Conservation (phyloP, 2,329 filamentous ascomycete species). For the Microdochium bolleyi region DNA sequence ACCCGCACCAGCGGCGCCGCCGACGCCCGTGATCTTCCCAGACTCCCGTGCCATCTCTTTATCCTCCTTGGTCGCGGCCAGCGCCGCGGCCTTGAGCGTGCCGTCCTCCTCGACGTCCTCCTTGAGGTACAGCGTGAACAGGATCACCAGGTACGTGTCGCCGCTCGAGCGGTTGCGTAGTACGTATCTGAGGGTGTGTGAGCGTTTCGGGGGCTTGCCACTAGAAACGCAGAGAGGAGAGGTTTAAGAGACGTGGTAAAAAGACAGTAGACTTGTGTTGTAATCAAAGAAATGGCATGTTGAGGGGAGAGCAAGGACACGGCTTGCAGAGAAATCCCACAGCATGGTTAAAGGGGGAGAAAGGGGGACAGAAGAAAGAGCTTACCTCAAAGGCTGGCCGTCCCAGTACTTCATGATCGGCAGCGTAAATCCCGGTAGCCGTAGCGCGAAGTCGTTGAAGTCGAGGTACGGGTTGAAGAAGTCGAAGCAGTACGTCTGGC, state of each 20-base stretch:
- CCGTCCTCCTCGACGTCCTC: slow-evolving; percentile 56
- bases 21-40: slow-evolving; percentile 11
- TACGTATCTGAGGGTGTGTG: slow-evolving; percentile 84
- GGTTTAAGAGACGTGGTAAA: slow-evolving; percentile 13
- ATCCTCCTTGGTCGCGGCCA: slow-evolving; percentile 22
- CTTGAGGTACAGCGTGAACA: slow-evolving; percentile 69
- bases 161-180: slow-evolving; percentile 72
- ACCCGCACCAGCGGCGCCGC: slow-evolving; percentile 5
- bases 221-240: background rate
- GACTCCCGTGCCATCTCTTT: slow-evolving; percentile 13
- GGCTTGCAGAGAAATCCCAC: no score
- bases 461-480: slow-evolving; percentile 94
- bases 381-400: slow-evolving; percentile 46
- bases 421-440: slow-evolving; percentile 64
- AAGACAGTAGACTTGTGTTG: no score
- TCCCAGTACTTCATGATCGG: slow-evolving; percentile 75
- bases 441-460: slow-evolving; percentile 65
- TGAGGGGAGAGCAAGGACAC: no score
- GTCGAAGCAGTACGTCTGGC: slow-evolving; percentile 43
- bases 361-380: slow-evolving; percentile 2
- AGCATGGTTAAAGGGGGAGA: no score
- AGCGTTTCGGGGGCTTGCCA: slow-evolving; percentile 42
- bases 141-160: slow-evolving; percentile 70
- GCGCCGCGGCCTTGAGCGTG: slow-evolving; percentile 33
- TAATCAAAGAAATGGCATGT: no score